Conservation (phyloP, 441 rosid species). For the Aquilaria agallochum region DNA sequence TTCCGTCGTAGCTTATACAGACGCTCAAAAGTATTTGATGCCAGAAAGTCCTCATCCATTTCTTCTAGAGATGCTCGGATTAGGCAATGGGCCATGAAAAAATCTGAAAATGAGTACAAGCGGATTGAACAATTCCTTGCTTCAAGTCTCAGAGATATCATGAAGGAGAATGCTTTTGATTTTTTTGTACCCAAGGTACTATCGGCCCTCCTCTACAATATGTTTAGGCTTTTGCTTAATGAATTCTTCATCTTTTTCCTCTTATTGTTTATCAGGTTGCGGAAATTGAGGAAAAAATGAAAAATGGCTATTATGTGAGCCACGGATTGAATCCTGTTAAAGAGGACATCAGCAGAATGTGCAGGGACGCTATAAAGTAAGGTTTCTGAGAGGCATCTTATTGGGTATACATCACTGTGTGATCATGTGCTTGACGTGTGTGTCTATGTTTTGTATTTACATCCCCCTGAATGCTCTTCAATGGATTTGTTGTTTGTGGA, state of each 20-base stretch:
- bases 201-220: conserved; percentile 12
- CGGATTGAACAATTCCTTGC: conserved; percentile 96
- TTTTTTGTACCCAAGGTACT: conserved; percentile 87
- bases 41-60: conserved; percentile 89
- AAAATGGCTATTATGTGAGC: conserved; percentile 78
- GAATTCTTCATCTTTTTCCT: conserved; percentile 16
- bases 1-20: conserved; percentile 87
- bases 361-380: conserved; percentile 99
- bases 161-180: conserved; percentile 90
- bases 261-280: conserved; percentile 59
- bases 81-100: conserved; percentile 90
- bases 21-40: conserved; percentile 95
- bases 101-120: conserved; percentile 84
- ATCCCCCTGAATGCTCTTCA: too few species aligned
- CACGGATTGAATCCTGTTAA: conserved; percentile 86
- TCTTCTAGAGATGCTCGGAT: conserved; percentile 97
- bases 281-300: conserved; percentile 83
- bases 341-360: conserved; percentile 97
- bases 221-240: conserved; percentile 10
- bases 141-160: conserved; percentile 85
- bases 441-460: too few species aligned
- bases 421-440: too few species aligned
- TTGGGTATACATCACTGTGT: neutral
- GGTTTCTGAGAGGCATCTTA: conserved; percentile 19
- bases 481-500: too few species aligned